Evolutionary conservation across 257 asterid species (phyloP).

Genomic region (Nicotiana tabacum): DNA sequence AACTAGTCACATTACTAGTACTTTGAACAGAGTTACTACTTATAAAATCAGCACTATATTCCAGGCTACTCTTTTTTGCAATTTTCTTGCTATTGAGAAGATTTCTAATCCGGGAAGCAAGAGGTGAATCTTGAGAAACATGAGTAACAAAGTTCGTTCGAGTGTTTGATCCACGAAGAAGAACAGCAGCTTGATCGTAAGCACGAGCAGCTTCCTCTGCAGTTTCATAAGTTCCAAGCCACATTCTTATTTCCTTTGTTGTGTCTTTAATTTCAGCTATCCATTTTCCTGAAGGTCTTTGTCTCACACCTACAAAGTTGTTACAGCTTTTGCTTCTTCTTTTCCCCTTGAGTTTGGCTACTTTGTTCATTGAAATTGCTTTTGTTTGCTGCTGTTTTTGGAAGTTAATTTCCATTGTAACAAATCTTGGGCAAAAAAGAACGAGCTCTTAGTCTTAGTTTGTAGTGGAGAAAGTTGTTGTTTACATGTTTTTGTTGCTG

Average conservation of each 20-base stretch:
- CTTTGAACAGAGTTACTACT: neutral
- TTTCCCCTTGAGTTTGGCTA: slow-evolving; percentile 24
- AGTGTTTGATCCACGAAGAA: slow-evolving; percentile 56
- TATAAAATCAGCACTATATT: neutral
- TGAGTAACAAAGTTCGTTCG: slow-evolving; percentile 47
- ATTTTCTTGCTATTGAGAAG: slow-evolving; percentile 45
- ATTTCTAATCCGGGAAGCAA: slow-evolving; percentile 48
- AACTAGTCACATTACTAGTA: neutral
- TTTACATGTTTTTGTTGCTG: slow-evolving; percentile 9
- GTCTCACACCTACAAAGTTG: slow-evolving; percentile 58
- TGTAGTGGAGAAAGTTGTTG: slow-evolving; percentile 14
- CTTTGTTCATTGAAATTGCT: slow-evolving; percentile 16
- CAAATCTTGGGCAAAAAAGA: neutral
- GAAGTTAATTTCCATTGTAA: slow-evolving; percentile 53
- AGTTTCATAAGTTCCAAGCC: slow-evolving; percentile 68
- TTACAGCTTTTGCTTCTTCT: slow-evolving; percentile 24
- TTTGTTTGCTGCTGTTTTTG: slow-evolving; percentile 21
- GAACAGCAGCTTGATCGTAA: slow-evolving; percentile 66
- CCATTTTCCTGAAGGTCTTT: slow-evolving; percentile 76
- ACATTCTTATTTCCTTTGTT: slow-evolving; percentile 64
- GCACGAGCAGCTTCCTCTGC: slow-evolving; percentile 73
- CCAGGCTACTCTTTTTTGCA: slow-evolving; percentile 4
- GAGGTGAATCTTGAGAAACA: slow-evolving; percentile 45
- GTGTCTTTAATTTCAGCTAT: slow-evolving; percentile 79
- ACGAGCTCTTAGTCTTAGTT: neutral